Evolutionary conservation across 148 eudicot genomes (phyloP), one percentile per base, ranked within the genome.

Genomic region (Vaccinium vitisidaea): DNA sequence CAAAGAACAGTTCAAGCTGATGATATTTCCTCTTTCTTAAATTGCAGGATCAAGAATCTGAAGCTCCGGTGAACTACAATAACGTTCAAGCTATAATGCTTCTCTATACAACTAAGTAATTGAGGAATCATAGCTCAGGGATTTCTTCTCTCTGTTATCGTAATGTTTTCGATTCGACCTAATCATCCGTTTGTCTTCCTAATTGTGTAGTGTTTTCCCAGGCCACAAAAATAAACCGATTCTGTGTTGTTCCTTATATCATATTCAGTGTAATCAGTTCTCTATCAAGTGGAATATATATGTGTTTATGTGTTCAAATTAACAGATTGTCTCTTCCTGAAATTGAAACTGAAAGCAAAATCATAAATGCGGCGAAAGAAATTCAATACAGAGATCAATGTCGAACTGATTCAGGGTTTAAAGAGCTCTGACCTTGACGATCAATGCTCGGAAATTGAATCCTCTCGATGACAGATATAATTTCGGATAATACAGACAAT

Each of bases 1-100:
- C 71, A 65, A n/a, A n/a, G n/a, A n/a, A n/a, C n/a, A n/a, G n/a
- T n/a, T n/a, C n/a, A n/a, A n/a, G 18, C 65, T 50, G 75, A 21
- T 8, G 12, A 69, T 18, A 48, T 56, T 77, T 43, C 36, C 75
- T 80, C 80, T 67, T 75, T 46, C 52, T 78, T 52, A 25, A 48
- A 69, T 67, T 87, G 95, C 92, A 93, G 95, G 91, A 71, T 90
- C 89, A 91, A 76, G 88, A 86, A 86, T 85, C 90, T 77, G 75
- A 85, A 86, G 91, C 88, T 83, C 43, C 82, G 49, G 39, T 83
- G 87, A 84, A 79, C 61, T 39, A 16, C 46, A 13, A 58, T n/a
- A 30, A 49, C 12, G 48, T 54, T 18, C 75, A 25, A 80, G 61
- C 79, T n/a, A 8, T 8, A 76, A 88, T 83, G 67, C 49, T 69